Conservation (phyloP, 257 asterid genomes). For the Craterostigma plantagineum region DNA sequence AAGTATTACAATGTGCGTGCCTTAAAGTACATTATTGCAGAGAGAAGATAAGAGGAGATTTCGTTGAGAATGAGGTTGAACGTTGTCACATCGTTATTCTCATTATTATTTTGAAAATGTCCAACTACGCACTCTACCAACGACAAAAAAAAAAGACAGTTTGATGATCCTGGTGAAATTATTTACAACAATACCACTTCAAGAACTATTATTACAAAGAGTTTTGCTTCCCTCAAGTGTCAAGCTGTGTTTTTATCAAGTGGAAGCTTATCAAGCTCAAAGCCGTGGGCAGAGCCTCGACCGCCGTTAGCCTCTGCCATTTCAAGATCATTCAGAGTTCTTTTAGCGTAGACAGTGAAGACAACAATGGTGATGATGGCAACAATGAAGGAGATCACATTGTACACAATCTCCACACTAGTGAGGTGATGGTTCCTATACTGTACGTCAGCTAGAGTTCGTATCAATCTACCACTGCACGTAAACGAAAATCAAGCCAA, state of each 20-base stretch:
- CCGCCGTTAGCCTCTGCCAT: slow-evolving; percentile 19
- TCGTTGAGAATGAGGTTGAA: no score
- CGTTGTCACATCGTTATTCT: no score
- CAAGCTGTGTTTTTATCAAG: slow-evolving; percentile 18
- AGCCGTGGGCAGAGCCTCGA: slow-evolving; percentile 12
- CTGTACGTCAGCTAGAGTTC: slow-evolving; percentile 68
- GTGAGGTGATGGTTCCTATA: slow-evolving; percentile 59
- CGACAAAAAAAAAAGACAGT: no score
- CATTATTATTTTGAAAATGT: no score
- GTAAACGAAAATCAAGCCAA: slow-evolving; percentile 7
- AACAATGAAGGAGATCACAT: slow-evolving; percentile 46
- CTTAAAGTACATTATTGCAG: no score
- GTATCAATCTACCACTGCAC: slow-evolving; percentile 74
- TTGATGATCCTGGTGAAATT: no score
- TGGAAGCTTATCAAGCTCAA: slow-evolving; percentile 58
- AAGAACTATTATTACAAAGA: no score
- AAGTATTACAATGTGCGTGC: no score
- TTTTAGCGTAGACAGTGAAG: slow-evolving; percentile 59
- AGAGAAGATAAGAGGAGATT: no score
- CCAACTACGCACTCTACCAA: no score
- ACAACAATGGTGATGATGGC: slow-evolving; percentile 43
- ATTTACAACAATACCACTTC: no score
- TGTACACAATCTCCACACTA: slow-evolving; percentile 57
- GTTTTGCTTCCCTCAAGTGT: no score
- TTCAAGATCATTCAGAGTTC: slow-evolving; percentile 40